phyloP scores from a whole-genome alignment of 179 eudicot genomes.

The Heliamphora ciliata region DNA sequence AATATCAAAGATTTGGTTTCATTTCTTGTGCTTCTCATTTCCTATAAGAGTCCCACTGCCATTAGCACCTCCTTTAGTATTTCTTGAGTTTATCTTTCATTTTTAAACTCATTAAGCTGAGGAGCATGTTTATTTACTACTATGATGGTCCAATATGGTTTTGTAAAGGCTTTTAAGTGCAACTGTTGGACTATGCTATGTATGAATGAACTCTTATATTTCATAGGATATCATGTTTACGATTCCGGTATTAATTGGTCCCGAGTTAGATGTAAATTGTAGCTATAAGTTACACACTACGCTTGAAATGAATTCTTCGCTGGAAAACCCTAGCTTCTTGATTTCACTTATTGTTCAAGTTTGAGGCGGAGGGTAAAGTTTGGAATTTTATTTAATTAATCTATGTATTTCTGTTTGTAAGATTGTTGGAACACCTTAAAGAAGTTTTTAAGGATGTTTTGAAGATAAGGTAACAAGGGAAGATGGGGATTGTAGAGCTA shows the following conservation, averaged over 20 bases:
- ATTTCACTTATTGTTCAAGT: slow-evolving; percentile 2
- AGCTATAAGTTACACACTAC: neutral
- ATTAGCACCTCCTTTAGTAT: too few species aligned
- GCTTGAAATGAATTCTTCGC: neutral
- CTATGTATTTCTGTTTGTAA: neutral
- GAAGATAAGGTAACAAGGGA: too few species aligned
- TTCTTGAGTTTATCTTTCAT: neutral
- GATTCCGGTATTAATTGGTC: neutral
- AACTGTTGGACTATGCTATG: neutral
- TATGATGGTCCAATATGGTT: neutral
- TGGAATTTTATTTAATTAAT: neutral
- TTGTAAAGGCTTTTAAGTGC: neutral
- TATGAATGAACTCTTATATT: neutral
- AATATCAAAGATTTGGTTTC: neutral
- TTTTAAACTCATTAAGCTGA: neutral
- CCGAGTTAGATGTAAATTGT: neutral
- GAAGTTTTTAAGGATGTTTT: neutral
- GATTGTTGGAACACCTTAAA: neutral
- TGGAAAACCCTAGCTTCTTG: neutral
- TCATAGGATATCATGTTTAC: neutral
- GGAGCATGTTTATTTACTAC: neutral
- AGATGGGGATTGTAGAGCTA: too few species aligned
- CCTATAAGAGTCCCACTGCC: too few species aligned
- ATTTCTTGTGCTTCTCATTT: too few species aligned
- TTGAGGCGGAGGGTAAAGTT: neutral